Conservation (phyloP, 2,329 filamentous ascomycete species). For the Colletotrichum sp. region DNA sequence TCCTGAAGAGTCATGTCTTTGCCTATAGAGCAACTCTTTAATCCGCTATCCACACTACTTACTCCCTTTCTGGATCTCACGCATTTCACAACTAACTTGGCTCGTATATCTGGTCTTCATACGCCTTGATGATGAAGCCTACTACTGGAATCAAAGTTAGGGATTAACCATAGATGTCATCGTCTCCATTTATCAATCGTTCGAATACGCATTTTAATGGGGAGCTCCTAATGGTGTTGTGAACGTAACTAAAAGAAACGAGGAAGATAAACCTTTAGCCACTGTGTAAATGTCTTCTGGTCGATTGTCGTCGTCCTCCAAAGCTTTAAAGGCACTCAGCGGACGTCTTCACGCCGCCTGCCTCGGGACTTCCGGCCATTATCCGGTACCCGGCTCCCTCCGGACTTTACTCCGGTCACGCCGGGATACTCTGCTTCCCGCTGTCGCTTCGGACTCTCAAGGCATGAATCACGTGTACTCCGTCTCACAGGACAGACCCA, state of each 20-base stretch:
- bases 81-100: neutral
- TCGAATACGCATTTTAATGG: neutral
- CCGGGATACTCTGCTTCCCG: neutral
- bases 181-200: neutral
- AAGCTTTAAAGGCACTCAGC: neutral
- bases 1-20: too few relatives aligned
- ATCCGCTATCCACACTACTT: fast-evolving
- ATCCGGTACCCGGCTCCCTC: neutral
- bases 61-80: too few relatives aligned
- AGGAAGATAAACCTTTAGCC: neutral
- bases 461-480: neutral
- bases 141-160: neutral
- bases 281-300: neutral
- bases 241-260: neutral
- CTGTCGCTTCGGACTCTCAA: neutral
- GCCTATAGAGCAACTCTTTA: fast-evolving
- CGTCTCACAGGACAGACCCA: neutral
- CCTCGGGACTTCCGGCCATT: neutral
- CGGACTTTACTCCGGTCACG: neutral
- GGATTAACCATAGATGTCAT: neutral
- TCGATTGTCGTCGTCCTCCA: neutral
- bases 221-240: neutral
- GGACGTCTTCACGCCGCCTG: neutral
- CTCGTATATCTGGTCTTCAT: fast-evolving
- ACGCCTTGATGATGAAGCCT: neutral